Evolutionary conservation across 2,329 filamentous ascomycete species (phyloP).

Genomic region (Cladosporium sphaerospermum): DNA sequence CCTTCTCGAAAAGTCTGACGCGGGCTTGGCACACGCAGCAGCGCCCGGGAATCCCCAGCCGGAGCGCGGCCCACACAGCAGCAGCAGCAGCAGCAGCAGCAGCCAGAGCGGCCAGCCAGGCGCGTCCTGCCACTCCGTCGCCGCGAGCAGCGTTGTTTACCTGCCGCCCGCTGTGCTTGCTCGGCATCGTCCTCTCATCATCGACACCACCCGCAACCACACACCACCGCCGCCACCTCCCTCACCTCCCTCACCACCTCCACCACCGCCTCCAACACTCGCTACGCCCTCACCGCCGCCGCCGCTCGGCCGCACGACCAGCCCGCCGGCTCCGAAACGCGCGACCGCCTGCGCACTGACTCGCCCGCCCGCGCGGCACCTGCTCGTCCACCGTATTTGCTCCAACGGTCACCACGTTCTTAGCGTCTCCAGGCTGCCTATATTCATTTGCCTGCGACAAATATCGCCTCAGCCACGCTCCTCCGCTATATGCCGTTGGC

Average conservation of each 20-base stretch:
- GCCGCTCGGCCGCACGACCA: background rate
- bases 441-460: conserved; percentile 11
- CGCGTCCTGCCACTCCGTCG: too few species aligned
- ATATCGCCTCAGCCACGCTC: conserved; percentile 2
- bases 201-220: background rate
- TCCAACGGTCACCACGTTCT: conserved; percentile 1
- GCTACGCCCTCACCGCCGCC: background rate
- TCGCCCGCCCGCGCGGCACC: conserved; percentile 2
- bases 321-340: conserved; percentile 4
- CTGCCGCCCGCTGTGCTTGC: too few species aligned
- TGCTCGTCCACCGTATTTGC: conserved; percentile 6
- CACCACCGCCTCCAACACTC: background rate
- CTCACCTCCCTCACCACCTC: background rate
- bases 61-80: background rate
- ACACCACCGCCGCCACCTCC: background rate
- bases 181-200: too few species aligned
- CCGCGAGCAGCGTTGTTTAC: too few species aligned
- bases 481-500: background rate
- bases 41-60: too few species aligned
- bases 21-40: too few species aligned
- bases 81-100: too few species aligned
- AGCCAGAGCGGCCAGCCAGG: too few species aligned
- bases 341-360: conserved; percentile 4
- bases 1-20: too few species aligned
- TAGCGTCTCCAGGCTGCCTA: background rate